phyloP scores from a whole-genome alignment of 805 yeast genomes.

The Ogataea saltuana region DNA sequence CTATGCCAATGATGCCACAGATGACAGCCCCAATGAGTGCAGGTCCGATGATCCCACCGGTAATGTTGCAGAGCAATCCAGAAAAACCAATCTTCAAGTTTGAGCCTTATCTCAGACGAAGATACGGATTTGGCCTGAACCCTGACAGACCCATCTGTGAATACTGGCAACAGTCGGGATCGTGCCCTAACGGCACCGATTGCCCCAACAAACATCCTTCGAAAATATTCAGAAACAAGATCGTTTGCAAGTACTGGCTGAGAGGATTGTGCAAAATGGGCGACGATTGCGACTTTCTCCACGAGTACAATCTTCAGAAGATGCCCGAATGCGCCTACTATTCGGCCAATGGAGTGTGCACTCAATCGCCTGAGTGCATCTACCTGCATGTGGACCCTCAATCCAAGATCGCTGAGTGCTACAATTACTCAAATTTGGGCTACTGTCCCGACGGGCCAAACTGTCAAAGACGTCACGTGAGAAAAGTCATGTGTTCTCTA shows the following conservation, averaged over 20 bases:
- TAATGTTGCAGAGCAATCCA: constrained; percentile 8
- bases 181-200: constrained; percentile 79
- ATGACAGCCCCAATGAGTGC: constrained; percentile 14
- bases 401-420: constrained; percentile 84
- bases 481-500: constrained; percentile 73
- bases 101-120: constrained; percentile 79
- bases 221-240: constrained; percentile 63
- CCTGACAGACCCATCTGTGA: constrained; percentile 91
- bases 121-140: constrained; percentile 78
- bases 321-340: constrained; percentile 97
- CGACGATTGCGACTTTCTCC: constrained; percentile 93
- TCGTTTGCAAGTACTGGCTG: constrained; percentile 98
- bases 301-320: constrained; percentile 88
- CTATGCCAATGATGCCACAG: constrained; percentile 17
- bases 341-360: constrained; percentile 80
- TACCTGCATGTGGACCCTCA: constrained; percentile 90
- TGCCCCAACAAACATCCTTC: constrained; percentile 85
- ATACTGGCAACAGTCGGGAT: constrained; percentile 55
- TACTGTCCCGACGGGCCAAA: constrained; percentile 91
- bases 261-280: constrained; percentile 96
- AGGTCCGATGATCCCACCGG: constrained; percentile 11
- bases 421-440: constrained; percentile 74
- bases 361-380: constrained; percentile 91
- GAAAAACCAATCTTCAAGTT: constrained; percentile 48
- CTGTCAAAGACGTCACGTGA: constrained; percentile 78